Evolutionary conservation across 106 monocot species (phyloP).

Genomic region (Dioscorea dumetorum): DNA sequence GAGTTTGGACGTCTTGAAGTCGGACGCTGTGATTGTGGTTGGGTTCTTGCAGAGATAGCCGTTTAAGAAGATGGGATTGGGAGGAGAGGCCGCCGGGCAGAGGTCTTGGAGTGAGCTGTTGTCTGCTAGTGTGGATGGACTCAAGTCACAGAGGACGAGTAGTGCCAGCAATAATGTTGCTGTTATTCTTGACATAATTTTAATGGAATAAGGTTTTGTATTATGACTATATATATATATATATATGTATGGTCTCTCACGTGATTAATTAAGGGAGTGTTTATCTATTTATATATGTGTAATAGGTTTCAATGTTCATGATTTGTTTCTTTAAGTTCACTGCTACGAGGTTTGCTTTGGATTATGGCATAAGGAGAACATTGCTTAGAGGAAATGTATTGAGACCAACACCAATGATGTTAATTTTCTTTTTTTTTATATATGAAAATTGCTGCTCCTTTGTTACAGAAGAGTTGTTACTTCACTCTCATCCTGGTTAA

Average conservation of each 20-base stretch:
- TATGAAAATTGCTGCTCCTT: no score
- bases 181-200: not conserved
- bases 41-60: conserved; percentile 27
- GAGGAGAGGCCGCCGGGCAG: conserved; percentile 9
- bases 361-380: conserved; percentile 6
- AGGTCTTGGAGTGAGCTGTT: conserved; percentile 15
- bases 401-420: no score
- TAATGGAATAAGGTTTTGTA: no score
- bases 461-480: no score
- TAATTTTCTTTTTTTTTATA: no score
- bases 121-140: not conserved
- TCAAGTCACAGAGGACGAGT: not conserved
- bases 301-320: no score
- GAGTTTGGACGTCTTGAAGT: conserved; percentile 30
- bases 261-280: no score
- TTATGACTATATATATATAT: no score
- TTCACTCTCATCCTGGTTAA: no score
- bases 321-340: conserved; percentile 10
- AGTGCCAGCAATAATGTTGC: not conserved
- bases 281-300: not conserved
- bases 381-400: conserved; percentile 2
- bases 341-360: conserved; percentile 18
- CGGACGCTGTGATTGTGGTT: conserved; percentile 13
- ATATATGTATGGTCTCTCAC: no score
- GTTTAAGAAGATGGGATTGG: conserved; percentile 10